phyloP scores from a whole-genome alignment of 208 protist genomes.

The Borovskyia barvae region DNA sequence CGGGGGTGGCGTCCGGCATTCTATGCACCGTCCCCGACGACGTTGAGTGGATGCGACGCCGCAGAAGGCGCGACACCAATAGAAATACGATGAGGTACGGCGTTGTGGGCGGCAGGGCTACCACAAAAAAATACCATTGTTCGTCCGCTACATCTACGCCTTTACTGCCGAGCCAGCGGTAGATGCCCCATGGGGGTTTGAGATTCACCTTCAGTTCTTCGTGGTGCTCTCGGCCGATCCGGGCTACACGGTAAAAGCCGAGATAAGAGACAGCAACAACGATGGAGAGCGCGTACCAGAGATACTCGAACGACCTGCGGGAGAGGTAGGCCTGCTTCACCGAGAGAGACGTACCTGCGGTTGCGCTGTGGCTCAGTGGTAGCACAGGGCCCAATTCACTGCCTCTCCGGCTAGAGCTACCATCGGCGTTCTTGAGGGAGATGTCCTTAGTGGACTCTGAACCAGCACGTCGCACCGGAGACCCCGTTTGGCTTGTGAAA shows the following conservation, averaged over 20 bases:
- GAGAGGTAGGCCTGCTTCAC: constrained; percentile 25
- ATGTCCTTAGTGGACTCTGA: too few species aligned
- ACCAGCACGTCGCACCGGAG: too few species aligned
- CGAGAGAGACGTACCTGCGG: background rate
- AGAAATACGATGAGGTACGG: constrained; percentile 47
- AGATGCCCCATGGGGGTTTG: constrained; percentile 34
- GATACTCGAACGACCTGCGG: constrained; percentile 34
- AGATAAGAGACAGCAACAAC: constrained; percentile 23
- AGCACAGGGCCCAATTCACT: background rate
- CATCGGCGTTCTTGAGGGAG: too few species aligned
- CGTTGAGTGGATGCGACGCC: background rate
- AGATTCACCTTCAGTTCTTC: constrained; percentile 34
- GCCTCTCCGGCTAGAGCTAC: too few species aligned
- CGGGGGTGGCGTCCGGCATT: background rate
- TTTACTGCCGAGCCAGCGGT: constrained; percentile 45
- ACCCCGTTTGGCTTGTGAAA: too few species aligned
- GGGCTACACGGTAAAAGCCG: constrained; percentile 28
- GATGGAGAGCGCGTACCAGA: constrained; percentile 26
- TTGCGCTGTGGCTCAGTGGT: background rate
- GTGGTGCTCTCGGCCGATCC: constrained; percentile 27
- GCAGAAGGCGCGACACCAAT: constrained; percentile 24
- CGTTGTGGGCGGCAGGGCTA: constrained; percentile 31
- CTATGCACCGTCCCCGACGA: background rate
- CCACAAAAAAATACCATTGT: constrained; percentile 68
- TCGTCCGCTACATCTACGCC: constrained; percentile 60